Evolutionary conservation across 805 yeast species (phyloP).

Genomic region (Candida silvicultrix): DNA sequence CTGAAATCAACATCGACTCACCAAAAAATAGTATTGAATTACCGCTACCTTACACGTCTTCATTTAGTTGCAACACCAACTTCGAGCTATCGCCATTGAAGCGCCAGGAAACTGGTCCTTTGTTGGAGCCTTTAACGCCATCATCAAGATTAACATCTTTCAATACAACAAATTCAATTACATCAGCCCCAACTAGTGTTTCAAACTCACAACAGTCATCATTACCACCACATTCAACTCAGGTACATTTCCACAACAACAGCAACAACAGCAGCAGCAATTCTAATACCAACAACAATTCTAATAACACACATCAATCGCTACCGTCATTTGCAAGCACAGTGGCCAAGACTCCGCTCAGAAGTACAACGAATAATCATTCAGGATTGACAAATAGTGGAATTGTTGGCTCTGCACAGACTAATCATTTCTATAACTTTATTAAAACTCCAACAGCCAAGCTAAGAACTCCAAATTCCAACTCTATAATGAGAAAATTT

Average conservation of each 20-base stretch:
- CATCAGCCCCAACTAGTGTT: constrained; percentile 2
- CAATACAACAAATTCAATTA: neutral
- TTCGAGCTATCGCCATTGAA: constrained; percentile 58
- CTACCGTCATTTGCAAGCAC: constrained; percentile 16
- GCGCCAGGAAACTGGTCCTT: constrained; percentile 55
- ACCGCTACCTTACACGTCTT: constrained; percentile 46
- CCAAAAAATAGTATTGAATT: constrained; percentile 14
- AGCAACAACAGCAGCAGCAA: neutral
- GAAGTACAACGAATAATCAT: constrained; percentile 10
- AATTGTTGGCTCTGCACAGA: constrained; percentile 5
- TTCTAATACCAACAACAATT: constrained; percentile 26
- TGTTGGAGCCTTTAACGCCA: constrained; percentile 61
- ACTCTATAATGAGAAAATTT: constrained; percentile 40
- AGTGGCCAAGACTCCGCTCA: constrained; percentile 30
- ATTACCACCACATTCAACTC: neutral
- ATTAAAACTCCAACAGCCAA: constrained; percentile 24
- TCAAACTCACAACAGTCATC: constrained; percentile 1
- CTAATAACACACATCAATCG: neutral
- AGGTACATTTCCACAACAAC: neutral
- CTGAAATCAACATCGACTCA: constrained; percentile 7
- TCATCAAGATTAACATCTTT: constrained; percentile 24
- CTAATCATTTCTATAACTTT: constrained; percentile 14
- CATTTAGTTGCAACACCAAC: constrained; percentile 60
- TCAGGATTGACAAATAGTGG: constrained; percentile 8
- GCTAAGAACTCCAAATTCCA: constrained; percentile 24